phyloP scores from a whole-genome alignment of 768 basidiomycete genomes.

The Rossbeevera mucosa region DNA sequence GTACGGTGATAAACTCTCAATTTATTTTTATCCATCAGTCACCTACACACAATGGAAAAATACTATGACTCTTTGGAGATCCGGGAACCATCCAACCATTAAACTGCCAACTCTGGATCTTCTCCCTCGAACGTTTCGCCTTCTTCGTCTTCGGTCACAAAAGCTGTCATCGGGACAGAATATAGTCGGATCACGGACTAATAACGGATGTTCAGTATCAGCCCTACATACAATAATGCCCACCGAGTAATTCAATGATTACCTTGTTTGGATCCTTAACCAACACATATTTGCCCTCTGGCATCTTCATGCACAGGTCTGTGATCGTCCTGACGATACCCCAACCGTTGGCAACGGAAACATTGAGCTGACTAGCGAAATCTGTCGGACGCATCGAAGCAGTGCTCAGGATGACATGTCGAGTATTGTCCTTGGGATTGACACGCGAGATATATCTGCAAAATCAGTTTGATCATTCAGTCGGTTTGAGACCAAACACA shows the following conservation, averaged over 20 bases:
- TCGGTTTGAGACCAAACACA: slow-evolving; percentile 7
- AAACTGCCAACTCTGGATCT: slow-evolving; percentile 35
- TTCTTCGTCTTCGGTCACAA: slow-evolving; percentile 79
- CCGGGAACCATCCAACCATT: slow-evolving; percentile 6
- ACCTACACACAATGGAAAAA: neutral
- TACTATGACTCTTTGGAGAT: slow-evolving; percentile 9
- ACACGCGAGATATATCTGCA: slow-evolving; percentile 90
- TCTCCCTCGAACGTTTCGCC: slow-evolving; percentile 40
- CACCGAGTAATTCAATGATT: slow-evolving; percentile 21
- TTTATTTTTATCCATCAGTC: neutral
- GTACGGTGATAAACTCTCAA: slow-evolving; percentile 25
- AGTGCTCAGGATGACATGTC: slow-evolving; percentile 93
- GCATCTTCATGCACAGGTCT: slow-evolving; percentile 93
- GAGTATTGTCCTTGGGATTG: slow-evolving; percentile 89
- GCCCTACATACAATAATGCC: neutral
- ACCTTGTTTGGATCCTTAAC: slow-evolving; percentile 99
- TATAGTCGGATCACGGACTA: slow-evolving; percentile 94
- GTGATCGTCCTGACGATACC: slow-evolving; percentile 95
- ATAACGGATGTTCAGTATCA: slow-evolving; percentile 12
- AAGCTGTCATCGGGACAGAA: slow-evolving; percentile 83
- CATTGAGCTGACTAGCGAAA: slow-evolving; percentile 92
- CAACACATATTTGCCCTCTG: slow-evolving; percentile 96
- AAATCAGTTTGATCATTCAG: slow-evolving; percentile 7
- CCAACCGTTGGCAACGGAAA: slow-evolving; percentile 95
- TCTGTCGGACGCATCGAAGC: slow-evolving; percentile 92